Conservation (phyloP, 495 filamentous ascomycete genomes). For the Xylaria cubensis region DNA sequence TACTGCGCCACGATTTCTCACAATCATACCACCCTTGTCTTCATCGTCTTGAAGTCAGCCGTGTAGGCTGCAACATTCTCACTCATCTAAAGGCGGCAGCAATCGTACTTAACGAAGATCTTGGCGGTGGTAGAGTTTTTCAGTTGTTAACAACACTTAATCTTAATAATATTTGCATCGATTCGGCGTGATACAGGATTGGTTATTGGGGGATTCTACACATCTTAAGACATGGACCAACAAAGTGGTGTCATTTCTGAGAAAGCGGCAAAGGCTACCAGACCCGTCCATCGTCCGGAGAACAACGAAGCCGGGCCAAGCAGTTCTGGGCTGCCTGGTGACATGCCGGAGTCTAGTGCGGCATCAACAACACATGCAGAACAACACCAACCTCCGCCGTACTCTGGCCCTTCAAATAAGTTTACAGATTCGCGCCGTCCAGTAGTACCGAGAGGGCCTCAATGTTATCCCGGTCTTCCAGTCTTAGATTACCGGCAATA, state of each 20-base stretch:
- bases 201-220: background rate
- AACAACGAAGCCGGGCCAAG: slow-evolving; percentile 15
- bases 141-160: background rate
- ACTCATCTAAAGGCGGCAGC: background rate
- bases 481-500: slow-evolving; percentile 59
- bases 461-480: slow-evolving; percentile 54
- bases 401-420: slow-evolving; percentile 49
- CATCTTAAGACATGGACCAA: slow-evolving; percentile 8
- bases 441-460: slow-evolving; percentile 36
- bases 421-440: slow-evolving; percentile 33
- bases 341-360: background rate
- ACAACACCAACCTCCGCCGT: slow-evolving; percentile 48
- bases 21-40: background rate
- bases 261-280: slow-evolving; percentile 3
- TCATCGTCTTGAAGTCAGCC: slow-evolving; percentile 13
- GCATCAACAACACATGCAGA: background rate
- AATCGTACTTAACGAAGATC: background rate
- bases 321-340: slow-evolving; percentile 5
- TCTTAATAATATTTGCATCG: background rate
- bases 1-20: slow-evolving; percentile 19
- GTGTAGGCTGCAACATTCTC: slow-evolving; percentile 22
- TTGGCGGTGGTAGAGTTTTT: background rate
- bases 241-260: slow-evolving; percentile 17
- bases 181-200: background rate
- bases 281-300: slow-evolving; percentile 10